Base-by-base conservation (phyloP, 2,329 filamentous ascomycete species). In the Apiospora sp. region DNA sequence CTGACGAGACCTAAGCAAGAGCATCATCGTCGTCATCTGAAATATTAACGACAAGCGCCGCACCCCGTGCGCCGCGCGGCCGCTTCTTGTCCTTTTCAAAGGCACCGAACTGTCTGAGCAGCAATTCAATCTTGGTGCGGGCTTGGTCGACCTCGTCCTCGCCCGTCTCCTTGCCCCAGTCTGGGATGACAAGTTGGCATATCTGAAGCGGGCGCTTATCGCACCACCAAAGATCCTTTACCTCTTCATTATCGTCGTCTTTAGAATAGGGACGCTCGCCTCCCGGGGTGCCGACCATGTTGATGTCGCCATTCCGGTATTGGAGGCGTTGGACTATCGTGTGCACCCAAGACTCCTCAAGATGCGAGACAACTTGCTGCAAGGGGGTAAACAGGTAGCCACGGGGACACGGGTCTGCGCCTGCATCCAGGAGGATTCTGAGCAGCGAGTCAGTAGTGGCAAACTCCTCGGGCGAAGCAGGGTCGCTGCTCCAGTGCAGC, bases 311-410 rank as follows among this genome's bases (percentile, higher is more conserved):
- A 44, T 49, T 77, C 73, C 46, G 75, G 44, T 64, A 64, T 19
- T 64, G 6, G 16, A 64, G 30, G 58, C 58, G 30, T 19, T 41
- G 19, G 41, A 77, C 73, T 27, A 76, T 34, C 14, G 71, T 74
- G 64, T 75, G 75, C 3, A 77, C 75, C 76, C 76, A 77, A n/a
- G 72, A 19, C 69, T 77, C 75, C 69, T 77, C 76, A 7, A 77
- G 73, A 10, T 71, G 67, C 3, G 30, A 19, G 1, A 75, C 74
- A 14, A 75, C 74, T 22, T 44, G 34, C 44, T 77, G 75, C 48
- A 77, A 72, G 13, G 75, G 75, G 2, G 75, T 77, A 64, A 72
- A 77, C 48, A 43, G 48, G 54, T 68, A 76, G 22, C 73, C 75
- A 3, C n/a, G 22, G 14, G 75, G 75, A 58, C 75, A 71, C 7